Evolutionary conservation across 2,329 filamentous ascomycete species (phyloP).

Genomic region (Emmonsia crescens): DNA sequence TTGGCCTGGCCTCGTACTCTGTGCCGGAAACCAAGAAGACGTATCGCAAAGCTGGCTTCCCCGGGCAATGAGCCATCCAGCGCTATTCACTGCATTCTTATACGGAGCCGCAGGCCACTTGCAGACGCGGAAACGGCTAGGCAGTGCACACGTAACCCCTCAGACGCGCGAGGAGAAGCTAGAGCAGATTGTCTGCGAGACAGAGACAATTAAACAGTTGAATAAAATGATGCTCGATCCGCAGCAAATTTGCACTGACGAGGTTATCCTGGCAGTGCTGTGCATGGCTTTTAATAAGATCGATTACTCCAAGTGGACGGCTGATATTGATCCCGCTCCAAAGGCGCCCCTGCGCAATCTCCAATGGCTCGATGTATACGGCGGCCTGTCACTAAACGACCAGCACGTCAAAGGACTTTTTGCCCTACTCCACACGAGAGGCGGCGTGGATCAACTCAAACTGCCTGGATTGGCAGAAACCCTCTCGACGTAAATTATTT

Average conservation of each 20-base stretch:
- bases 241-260: constrained; percentile 16
- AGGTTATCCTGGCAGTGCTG: constrained; percentile 19
- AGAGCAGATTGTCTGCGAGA: constrained; percentile 14
- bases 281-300: constrained; percentile 20
- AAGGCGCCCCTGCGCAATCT: constrained; percentile 18
- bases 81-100: constrained; percentile 13
- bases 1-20: constrained; percentile 14
- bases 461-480: constrained; percentile 28
- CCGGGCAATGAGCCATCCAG: constrained; percentile 10
- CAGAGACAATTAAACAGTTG: constrained; percentile 19
- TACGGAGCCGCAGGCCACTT: constrained; percentile 15
- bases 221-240: constrained; percentile 18
- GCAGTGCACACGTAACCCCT: constrained; percentile 7
- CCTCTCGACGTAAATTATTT: constrained; percentile 27
- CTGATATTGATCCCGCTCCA: constrained; percentile 12
- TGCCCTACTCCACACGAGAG: constrained; percentile 23
- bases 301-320: constrained; percentile 12
- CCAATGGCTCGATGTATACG: constrained; percentile 20
- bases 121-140: constrained; percentile 13
- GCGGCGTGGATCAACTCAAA: constrained; percentile 27
- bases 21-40: constrained; percentile 8
- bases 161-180: constrained; percentile 14
- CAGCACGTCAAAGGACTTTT: constrained; percentile 19
- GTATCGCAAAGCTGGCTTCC: constrained; percentile 13
- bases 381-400: constrained; percentile 17